Percentiles rank a stretch among this genome's conserved stretches.
phyloP scores from a whole-genome alignment of 169 alveolate genomes.

The Eimeria mitis region DNA sequence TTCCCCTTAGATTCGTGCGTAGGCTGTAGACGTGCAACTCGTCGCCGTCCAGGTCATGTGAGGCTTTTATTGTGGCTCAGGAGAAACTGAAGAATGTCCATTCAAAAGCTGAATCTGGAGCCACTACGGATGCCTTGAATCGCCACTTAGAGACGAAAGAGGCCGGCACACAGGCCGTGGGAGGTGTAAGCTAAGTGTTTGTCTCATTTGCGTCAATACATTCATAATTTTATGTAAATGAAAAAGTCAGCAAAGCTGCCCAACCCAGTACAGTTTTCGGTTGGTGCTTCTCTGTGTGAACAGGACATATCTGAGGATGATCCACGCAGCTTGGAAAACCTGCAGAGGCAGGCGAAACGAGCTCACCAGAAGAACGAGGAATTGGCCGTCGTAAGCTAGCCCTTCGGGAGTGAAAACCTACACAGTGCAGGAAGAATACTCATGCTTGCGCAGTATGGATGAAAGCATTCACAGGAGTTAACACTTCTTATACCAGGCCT shows the following conservation, averaged over 20 bases:
- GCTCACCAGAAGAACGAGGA: constrained; percentile 47
- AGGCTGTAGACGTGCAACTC: background rate
- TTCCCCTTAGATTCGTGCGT: background rate
- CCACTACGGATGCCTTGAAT: background rate
- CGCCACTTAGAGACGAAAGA: constrained; percentile 41
- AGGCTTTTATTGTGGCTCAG: background rate
- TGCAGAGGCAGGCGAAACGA: constrained; percentile 28
- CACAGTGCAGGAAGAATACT: background rate
- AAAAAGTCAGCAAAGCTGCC: background rate
- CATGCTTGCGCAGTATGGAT: background rate
- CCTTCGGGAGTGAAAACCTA: background rate
- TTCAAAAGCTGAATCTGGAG: constrained; percentile 12
- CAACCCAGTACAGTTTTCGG: background rate
- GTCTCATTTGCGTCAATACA: background rate
- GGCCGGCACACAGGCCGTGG: constrained; percentile 21
- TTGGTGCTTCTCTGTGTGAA: background rate
- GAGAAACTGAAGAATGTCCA: background rate
- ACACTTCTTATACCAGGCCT: background rate
- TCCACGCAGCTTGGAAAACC: background rate
- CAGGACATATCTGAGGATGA: constrained; percentile 1
- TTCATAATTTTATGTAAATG: background rate
- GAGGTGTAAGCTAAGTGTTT: constrained; percentile 8
- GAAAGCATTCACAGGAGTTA: background rate
- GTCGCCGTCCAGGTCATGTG: background rate
- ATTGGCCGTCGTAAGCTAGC: constrained; percentile 6